Evolutionary conservation across 2,329 filamentous ascomycete species (phyloP).

Genomic region (Drechslerella coelobrocha): DNA sequence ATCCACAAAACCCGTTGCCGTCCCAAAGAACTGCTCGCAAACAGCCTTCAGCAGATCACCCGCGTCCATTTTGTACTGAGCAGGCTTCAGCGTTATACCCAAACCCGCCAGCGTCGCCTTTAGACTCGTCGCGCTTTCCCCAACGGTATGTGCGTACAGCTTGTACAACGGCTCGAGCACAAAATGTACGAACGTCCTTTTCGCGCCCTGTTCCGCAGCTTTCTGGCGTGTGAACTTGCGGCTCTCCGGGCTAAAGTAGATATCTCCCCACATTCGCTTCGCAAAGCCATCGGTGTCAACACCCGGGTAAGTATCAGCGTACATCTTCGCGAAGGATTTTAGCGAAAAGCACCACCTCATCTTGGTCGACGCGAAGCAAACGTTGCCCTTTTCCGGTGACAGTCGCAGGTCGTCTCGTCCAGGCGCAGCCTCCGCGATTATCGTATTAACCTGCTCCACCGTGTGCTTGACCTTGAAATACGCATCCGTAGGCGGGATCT

Average conservation of each 20-base stretch:
- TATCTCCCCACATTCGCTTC: conserved; percentile 87
- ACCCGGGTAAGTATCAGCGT: conserved; percentile 82
- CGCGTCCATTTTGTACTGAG: conserved; percentile 87
- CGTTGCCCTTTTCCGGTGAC: conserved; percentile 96
- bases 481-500: conserved; percentile 89
- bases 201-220: conserved; percentile 77
- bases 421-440: conserved; percentile 87
- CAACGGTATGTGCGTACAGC: conserved; percentile 79
- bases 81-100: conserved; percentile 86
- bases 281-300: conserved; percentile 85
- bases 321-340: conserved; percentile 94
- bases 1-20: conserved; percentile 87
- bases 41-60: conserved; percentile 86
- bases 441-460: conserved; percentile 96
- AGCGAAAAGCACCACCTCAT: conserved; percentile 98
- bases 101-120: conserved; percentile 78
- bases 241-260: conserved; percentile 91
- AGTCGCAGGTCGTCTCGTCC: conserved; percentile 78
- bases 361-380: conserved; percentile 90
- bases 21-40: conserved; percentile 94
- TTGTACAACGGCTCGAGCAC: conserved; percentile 98
- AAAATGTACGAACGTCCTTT: conserved; percentile 90
- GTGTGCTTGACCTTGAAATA: conserved; percentile 99
- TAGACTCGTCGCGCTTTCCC: conserved; percentile 83
- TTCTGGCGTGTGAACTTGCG: conserved; percentile 86